These are phyloP conservation scores for Paraphoma sp. DNA, from an alignment of 2,329 filamentous ascomycete genomes.

Conservation along the genomic window DNA sequence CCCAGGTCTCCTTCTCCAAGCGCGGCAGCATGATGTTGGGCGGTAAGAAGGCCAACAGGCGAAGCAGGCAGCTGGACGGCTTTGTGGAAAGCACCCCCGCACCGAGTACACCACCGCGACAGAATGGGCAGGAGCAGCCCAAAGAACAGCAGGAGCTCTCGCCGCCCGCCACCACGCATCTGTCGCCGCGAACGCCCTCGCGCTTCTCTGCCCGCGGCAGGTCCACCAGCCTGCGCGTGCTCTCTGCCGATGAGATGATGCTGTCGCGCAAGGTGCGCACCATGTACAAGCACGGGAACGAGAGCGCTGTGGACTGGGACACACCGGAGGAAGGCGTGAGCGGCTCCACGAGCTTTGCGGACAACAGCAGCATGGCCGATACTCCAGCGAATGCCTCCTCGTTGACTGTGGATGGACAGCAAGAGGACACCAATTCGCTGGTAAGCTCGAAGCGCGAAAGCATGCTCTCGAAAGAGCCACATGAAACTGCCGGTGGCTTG, in stretches of 20 bases:
- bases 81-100: conserved; percentile 25
- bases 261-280: conserved; percentile 67
- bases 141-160: conserved; percentile 24
- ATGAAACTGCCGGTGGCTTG: conserved; percentile 67
- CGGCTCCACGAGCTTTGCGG: conserved; percentile 26
- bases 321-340: conserved; percentile 27
- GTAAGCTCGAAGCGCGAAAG: conserved; percentile 35
- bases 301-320: conserved; percentile 58
- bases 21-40: conserved; percentile 66
- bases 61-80: conserved; percentile 37
- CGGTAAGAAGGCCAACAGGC: conserved; percentile 56
- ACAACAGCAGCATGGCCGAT: conserved; percentile 29
- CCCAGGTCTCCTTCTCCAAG: conserved; percentile 64
- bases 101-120: conserved; percentile 20
- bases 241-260: conserved; percentile 70
- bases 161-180: conserved; percentile 30
- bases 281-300: conserved; percentile 69
- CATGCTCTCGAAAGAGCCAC: conserved; percentile 56
- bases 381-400: conserved; percentile 35
- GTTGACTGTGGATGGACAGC: conserved; percentile 33
- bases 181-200: conserved; percentile 45
- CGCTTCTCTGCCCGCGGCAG: conserved; percentile 42
- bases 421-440: conserved; percentile 37
- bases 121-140: conserved; percentile 19
- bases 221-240: conserved; percentile 53